Evolutionary conservation across 441 rosid species (phyloP).

Genomic region (Manihot esculenta): DNA sequence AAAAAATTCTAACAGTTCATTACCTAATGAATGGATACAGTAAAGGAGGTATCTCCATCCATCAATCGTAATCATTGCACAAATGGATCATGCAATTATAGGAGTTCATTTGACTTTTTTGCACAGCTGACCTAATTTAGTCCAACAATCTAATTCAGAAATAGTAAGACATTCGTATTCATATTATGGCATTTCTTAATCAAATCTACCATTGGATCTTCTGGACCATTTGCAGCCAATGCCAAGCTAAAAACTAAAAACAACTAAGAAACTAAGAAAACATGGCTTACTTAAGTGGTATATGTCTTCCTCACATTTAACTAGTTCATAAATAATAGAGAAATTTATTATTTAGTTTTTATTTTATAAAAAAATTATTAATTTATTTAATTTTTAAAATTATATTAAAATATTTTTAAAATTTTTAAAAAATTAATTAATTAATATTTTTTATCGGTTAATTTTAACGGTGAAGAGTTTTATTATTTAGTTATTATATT

Average conservation of each 20-base stretch:
- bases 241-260: background rate
- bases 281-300: background rate
- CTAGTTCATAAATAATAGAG: no score
- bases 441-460: no score
- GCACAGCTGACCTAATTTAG: background rate
- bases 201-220: background rate
- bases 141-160: background rate
- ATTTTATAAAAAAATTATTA: background rate
- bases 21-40: background rate
- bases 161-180: background rate
- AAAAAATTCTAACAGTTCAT: background rate
- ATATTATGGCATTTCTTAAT: background rate
- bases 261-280: background rate
- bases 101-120: background rate
- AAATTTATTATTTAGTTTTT: no score
- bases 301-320: no score
- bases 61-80: conserved; percentile 5
- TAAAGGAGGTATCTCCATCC: conserved; percentile 7
- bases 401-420: no score
- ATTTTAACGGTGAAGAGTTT: no score
- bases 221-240: background rate
- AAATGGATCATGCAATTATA: background rate
- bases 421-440: no score
- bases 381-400: background rate
- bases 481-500: no score